Evolutionary conservation across 306 rosid genomes (phyloP), one percentile per base, ranked within the genome.

Genomic region (Fragaria vesca): DNA sequence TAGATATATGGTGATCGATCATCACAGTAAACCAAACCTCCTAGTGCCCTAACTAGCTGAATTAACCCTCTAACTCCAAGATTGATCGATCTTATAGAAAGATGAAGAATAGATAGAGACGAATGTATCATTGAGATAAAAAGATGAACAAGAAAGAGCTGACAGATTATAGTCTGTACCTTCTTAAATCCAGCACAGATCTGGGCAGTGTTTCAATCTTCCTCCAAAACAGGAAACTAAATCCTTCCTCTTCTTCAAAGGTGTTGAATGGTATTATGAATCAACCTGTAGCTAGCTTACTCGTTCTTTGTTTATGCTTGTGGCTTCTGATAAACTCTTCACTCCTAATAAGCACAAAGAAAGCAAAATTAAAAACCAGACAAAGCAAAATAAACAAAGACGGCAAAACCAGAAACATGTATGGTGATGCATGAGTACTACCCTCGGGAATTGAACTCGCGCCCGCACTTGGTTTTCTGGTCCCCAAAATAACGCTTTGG

Each of bases 361-460:
- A 8, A 18, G 28, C 18, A 11, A 38, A 9, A 66, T 38, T 20
- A 38, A 10, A 38, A 38, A 38, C 21, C 55, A 84, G 87, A 83
- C 84, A 74, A 61, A 38, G 21, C 46, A 43, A 12, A 36, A 20
- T 9, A 74, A 76, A 84, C 84, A 85, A 76, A 71, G 26, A 70
- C 80, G 54, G 61, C 7, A 21, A 12, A 28, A 83, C 61, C 78
- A 81, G 72, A 83, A 55, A 45, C 52, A 50, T 60, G 74, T 24
- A 16, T 28, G 51, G 73, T 45, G 36, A 36, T 45, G 24, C 47
- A 34, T n/a, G 20, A 43, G 24, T 16, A 15, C 63, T 55, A 6
- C 69, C 85, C 85, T 89, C 73, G 88, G 91, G 85, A 89, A 85
- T 72, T 82, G 85, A 80, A 83, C 73, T 72, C 51, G 15, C 67